Percentiles rank a stretch among this genome's conserved stretches.
These are phyloP conservation scores for Cucumis melo DNA, from an alignment of 306 rosid genomes.

Conservation along the genomic window DNA sequence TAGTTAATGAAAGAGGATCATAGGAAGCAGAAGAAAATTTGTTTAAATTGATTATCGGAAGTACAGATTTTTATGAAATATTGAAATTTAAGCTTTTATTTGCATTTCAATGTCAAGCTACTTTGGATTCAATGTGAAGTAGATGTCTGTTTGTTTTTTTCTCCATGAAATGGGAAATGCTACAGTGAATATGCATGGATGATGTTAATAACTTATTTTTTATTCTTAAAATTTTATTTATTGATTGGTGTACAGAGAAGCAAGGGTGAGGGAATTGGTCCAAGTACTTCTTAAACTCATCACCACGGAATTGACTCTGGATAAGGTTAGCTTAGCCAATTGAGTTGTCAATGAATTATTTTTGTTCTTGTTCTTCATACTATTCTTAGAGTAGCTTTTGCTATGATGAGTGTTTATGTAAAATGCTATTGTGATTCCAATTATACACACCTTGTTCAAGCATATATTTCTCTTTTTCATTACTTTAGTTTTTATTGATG, in stretches of 20 bases:
- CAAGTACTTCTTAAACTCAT: conserved; percentile 51
- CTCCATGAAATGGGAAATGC: not conserved
- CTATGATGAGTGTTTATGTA: not conserved
- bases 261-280: conserved; percentile 50
- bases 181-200: too few relatives aligned
- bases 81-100: not conserved
- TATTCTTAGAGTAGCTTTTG: not conserved
- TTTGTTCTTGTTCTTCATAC: not conserved
- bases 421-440: not conserved
- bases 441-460: not conserved
- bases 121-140: too few relatives aligned
- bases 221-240: not conserved
- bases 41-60: not conserved
- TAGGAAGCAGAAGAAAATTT: not conserved
- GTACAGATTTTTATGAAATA: not conserved
- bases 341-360: conserved; percentile 7
- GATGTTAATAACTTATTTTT: not conserved
- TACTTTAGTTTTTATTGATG: not conserved
- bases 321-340: conserved; percentile 28
- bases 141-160: not conserved
- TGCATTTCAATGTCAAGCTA: too few relatives aligned
- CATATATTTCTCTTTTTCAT: too few relatives aligned
- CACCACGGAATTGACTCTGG: conserved; percentile 51
- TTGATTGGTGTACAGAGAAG: conserved; percentile 40
- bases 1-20: not conserved